Evolutionary conservation across 2,329 filamentous ascomycete genomes (phyloP).

Genomic region (Penicillium decumbens): DNA sequence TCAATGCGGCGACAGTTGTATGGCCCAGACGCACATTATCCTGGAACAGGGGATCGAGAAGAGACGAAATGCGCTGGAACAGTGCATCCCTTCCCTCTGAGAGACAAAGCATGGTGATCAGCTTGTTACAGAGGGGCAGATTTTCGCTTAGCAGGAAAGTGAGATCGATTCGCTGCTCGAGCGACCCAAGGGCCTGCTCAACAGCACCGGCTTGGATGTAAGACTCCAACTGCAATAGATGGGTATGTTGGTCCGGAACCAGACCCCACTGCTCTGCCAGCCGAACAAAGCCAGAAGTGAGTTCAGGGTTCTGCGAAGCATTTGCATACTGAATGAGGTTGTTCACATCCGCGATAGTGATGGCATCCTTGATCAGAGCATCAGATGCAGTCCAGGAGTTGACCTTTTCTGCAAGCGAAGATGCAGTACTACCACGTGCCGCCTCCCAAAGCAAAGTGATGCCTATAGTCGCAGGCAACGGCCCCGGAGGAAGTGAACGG

Average conservation of each 20-base stretch:
- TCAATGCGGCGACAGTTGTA: constrained; percentile 69
- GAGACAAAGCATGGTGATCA: constrained; percentile 64
- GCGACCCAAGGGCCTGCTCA: constrained; percentile 52
- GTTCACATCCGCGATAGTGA: constrained; percentile 72
- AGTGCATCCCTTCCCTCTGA: constrained; percentile 52
- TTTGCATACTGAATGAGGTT: constrained; percentile 67
- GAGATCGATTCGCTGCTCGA: constrained; percentile 53
- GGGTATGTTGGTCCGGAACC: constrained; percentile 63
- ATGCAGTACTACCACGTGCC: constrained; percentile 64
- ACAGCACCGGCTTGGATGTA: constrained; percentile 69
- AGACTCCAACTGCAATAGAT: constrained; percentile 70
- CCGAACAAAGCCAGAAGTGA: constrained; percentile 68
- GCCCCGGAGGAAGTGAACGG: constrained; percentile 40
- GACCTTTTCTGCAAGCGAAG: constrained; percentile 70
- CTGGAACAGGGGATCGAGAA: constrained; percentile 69
- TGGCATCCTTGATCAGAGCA: constrained; percentile 45
- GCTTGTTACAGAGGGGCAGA: constrained; percentile 62
- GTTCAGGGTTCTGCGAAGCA: constrained; percentile 62
- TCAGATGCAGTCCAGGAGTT: constrained; percentile 55
- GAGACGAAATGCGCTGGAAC: constrained; percentile 66
- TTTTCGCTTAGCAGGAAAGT: constrained; percentile 55
- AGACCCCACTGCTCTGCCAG: constrained; percentile 64
- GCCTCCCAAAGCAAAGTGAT: constrained; percentile 71
- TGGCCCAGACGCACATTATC: constrained; percentile 65
- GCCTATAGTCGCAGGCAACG: constrained; percentile 62